phyloP scores from a whole-genome alignment of 2,329 filamentous ascomycete species.

The Fusarium newnesense region DNA sequence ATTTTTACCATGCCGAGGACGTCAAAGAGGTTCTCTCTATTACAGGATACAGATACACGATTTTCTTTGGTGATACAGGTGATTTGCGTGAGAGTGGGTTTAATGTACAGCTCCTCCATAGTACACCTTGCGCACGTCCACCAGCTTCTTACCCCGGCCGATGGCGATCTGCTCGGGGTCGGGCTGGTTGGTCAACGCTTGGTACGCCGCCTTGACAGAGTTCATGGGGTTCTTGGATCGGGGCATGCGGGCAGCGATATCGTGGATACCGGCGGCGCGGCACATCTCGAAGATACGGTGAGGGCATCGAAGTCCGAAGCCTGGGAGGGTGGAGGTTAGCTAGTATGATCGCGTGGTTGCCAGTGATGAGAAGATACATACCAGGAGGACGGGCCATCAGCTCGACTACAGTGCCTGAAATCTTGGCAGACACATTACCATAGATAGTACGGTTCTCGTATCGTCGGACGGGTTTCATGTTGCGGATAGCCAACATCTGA shows the following conservation, averaged over 20 bases:
- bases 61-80: slow-evolving; percentile 40
- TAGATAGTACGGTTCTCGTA: slow-evolving; percentile 95
- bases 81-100: slow-evolving; percentile 22
- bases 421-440: slow-evolving; percentile 84
- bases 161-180: slow-evolving; percentile 91
- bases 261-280: slow-evolving; percentile 84
- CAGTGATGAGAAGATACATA: slow-evolving; percentile 57
- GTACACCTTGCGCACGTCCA: slow-evolving; percentile 97
- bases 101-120: slow-evolving; percentile 82
- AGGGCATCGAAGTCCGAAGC: slow-evolving; percentile 93
- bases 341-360: slow-evolving; percentile 1
- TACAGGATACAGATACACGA: slow-evolving; percentile 42
- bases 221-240: slow-evolving; percentile 97
- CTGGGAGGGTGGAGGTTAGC: slow-evolving; percentile 57
- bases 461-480: slow-evolving; percentile 90
- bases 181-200: slow-evolving; percentile 84
- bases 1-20: slow-evolving; percentile 17
- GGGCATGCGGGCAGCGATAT: slow-evolving; percentile 84
- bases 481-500: slow-evolving; percentile 83
- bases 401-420: slow-evolving; percentile 87
- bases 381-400: slow-evolving; percentile 87
- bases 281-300: slow-evolving; percentile 95
- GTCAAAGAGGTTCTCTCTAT: slow-evolving; percentile 25
- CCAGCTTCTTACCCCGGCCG: slow-evolving; percentile 91
- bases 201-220: slow-evolving; percentile 89